Evolutionary conservation across 176 grass and related monocot genomes (phyloP).

Genomic region (Echinochloa phyllopogon): DNA sequence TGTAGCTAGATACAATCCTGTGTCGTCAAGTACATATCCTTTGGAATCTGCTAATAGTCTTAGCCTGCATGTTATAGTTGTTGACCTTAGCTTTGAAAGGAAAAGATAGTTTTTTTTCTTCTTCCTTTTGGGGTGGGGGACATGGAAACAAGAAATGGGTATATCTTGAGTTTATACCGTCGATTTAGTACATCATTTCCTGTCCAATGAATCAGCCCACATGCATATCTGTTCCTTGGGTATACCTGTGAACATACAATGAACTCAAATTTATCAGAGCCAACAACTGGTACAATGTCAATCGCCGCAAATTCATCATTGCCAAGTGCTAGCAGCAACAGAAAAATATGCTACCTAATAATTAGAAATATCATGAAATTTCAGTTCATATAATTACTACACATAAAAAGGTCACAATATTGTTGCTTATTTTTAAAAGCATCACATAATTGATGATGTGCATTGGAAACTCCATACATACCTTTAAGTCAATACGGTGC

Average conservation of each 20-base stretch:
- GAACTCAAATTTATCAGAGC: neutral
- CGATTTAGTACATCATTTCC: slow-evolving; percentile 98
- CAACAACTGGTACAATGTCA: neutral
- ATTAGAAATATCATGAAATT: neutral
- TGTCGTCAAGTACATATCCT: slow-evolving; percentile 84
- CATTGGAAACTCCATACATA: slow-evolving; percentile 38
- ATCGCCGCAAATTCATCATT: neutral
- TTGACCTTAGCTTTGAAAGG: neutral
- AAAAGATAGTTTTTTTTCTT: neutral
- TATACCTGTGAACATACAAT: slow-evolving; percentile 62
- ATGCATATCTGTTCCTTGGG: slow-evolving; percentile 84
- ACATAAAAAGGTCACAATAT: neutral
- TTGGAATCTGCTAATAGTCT: slow-evolving; percentile 89
- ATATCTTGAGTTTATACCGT: slow-evolving; percentile 51
- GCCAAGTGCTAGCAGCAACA: neutral
- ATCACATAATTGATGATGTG: neutral
- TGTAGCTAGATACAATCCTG: slow-evolving; percentile 81
- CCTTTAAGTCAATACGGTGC: slow-evolving; percentile 90
- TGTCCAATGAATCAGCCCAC: slow-evolving; percentile 84
- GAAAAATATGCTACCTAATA: neutral
- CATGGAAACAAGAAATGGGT: neutral
- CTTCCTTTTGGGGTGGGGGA: neutral
- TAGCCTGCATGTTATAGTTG: slow-evolving; percentile 55
- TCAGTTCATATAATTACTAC: neutral
- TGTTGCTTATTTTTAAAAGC: neutral